Percentiles rank a stretch among this genome's conserved stretches.
Conservation (phyloP, 139 green algal genomes). For the Coelastrella sp. region DNA sequence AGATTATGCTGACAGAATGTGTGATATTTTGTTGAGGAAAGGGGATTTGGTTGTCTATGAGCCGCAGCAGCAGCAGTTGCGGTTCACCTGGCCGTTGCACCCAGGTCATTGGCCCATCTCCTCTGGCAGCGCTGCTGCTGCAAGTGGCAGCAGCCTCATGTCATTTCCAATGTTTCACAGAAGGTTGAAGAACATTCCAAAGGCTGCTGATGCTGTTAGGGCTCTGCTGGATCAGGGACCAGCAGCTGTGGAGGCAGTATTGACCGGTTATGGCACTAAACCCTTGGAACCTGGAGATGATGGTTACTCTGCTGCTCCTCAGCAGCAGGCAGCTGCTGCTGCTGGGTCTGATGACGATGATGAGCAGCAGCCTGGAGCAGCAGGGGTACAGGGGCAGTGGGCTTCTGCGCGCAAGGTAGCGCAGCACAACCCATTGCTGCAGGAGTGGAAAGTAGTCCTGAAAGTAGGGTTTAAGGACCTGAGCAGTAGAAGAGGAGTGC, state of each 20-base stretch:
- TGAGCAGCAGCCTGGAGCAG: no score
- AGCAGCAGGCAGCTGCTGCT: background rate
- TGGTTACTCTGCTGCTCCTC: no score
- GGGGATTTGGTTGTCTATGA: background rate
- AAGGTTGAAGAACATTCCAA: constrained; percentile 6
- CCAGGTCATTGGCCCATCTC: background rate
- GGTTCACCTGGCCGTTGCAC: background rate
- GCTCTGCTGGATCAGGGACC: constrained; percentile 4
- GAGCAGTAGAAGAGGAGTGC: background rate
- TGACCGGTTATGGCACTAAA: background rate
- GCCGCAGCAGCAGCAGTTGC: constrained; percentile 35
- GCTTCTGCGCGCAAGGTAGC: background rate
- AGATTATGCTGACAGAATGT: background rate
- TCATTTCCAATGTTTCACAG: background rate
- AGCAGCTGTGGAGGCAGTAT: background rate
- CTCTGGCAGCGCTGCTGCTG: constrained; percentile 5
- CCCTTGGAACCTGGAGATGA: background rate
- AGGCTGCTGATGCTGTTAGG: background rate
- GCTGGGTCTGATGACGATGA: background rate
- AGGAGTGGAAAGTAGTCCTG: constrained; percentile 18
- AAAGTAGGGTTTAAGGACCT: background rate
- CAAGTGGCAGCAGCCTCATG: background rate
- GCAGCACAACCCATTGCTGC: background rate
- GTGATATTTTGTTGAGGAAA: background rate
- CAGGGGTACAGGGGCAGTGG: background rate